phyloP scores from a whole-genome alignment of 2,329 filamentous ascomycete species.

The Helicocarpus griseus region DNA sequence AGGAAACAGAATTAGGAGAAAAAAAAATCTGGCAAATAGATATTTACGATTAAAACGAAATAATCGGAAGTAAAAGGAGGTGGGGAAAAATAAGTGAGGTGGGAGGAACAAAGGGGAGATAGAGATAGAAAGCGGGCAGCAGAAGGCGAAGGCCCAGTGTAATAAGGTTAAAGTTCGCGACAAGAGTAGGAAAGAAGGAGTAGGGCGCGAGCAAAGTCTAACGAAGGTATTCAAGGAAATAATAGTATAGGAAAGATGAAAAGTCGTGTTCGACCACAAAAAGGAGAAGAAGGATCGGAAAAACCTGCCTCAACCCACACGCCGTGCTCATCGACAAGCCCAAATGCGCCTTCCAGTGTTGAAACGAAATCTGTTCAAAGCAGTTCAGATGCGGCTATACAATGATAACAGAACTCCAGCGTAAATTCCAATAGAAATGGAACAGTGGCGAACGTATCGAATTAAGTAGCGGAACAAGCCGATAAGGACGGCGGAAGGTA shows the following conservation, averaged over 20 bases:
- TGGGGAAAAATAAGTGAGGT: background rate
- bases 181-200: background rate
- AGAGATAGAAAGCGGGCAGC: background rate
- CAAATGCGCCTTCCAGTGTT: background rate
- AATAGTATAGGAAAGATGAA: background rate
- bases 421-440: background rate
- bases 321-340: background rate
- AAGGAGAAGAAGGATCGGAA: background rate
- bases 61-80: background rate
- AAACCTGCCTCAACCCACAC: background rate
- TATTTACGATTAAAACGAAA: constrained; percentile 2
- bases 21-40: background rate
- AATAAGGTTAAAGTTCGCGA: no score
- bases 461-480: background rate
- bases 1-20: background rate
- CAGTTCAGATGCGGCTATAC: background rate
- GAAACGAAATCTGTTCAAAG: background rate
- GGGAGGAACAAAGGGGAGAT: background rate
- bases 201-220: background rate
- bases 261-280: background rate
- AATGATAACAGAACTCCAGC: background rate
- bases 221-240: background rate
- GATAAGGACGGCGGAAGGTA: background rate
- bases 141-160: no score
- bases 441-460: background rate